These are phyloP conservation scores for Pseudogymnoascus sp. DNA, from an alignment of 2,329 filamentous ascomycete species.

Conservation along the genomic window DNA sequence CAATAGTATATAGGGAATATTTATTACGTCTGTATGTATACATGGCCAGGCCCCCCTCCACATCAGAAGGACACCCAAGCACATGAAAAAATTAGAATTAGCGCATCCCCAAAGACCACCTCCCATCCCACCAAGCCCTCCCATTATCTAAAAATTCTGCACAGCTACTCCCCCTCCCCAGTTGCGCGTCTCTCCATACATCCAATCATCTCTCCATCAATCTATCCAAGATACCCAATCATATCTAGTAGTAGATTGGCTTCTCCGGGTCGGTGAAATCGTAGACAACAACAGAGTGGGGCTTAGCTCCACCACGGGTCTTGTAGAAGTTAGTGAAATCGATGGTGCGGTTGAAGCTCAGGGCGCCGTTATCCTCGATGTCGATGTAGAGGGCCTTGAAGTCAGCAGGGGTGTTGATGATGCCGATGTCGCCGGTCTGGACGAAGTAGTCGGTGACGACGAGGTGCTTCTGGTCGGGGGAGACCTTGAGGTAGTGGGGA, in stretches of 20 bases:
- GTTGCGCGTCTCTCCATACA: not conserved
- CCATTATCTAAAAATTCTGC: not conserved
- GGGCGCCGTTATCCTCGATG: conserved; percentile 43
- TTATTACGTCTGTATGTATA: conserved; percentile 5
- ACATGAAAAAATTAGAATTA: not conserved
- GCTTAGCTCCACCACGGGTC: conserved; percentile 43
- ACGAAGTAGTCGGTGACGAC: conserved; percentile 60
- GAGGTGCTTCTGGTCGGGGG: conserved; percentile 55
- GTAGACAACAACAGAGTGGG: conserved; percentile 34
- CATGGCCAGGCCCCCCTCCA: not conserved
- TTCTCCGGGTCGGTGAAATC: conserved; percentile 47
- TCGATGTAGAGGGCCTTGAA: conserved; percentile 58
- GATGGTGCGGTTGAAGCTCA: conserved; percentile 52
- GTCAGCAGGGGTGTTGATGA: conserved; percentile 53
- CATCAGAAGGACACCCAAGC: not conserved
- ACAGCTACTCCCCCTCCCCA: not conserved
- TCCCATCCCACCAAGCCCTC: not conserved
- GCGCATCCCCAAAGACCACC: not conserved
- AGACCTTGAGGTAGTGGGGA: conserved; percentile 57
- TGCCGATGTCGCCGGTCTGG: conserved; percentile 51
- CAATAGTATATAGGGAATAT: not conserved
- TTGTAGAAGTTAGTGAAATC: conserved; percentile 47
- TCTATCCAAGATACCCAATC: not conserved
- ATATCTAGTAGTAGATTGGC: conserved; percentile 39
- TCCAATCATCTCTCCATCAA: not conserved